Evolutionary conservation across 805 yeast species (phyloP), one percentile per base, ranked within the genome.

Genomic region (Brettanomyces sp.): DNA sequence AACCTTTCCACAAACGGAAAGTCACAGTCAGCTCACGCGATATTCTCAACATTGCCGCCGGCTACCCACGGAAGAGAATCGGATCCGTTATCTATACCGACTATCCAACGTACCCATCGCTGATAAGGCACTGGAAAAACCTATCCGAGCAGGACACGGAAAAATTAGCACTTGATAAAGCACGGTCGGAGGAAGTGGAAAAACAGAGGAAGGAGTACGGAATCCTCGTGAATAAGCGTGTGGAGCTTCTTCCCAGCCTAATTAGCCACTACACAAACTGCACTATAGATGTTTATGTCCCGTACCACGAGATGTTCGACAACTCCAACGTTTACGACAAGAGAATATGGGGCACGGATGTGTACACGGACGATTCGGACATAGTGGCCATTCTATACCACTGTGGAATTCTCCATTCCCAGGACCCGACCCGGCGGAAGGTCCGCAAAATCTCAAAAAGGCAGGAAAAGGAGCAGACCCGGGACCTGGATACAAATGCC

Each of bases 341-440:
- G 43, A 73, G 75, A 41, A 51, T 89, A 2, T 91, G 98, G 98
- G 99, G 99, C 2, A 76, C 90, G 2, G 95, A 90, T 39, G 70
- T 93, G 1, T 93, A 91, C 63, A 86, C 97, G 0, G 98, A 93
- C 63, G 99, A 91, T 62, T 84, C 95, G 1, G 96, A 91, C 61
- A 67, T 90, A 2, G 71, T 91, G 35, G 71, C 85, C 4, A 83
- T 81, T 0, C 65, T 91, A 44, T 74, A 78, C 50, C 98, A 93
- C 56, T 67, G 80, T 49, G 96, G 96, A 0, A 64, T 82, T 41
- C 69, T 81, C 47, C 62, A 73, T 45, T 59, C 70, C 11, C 59
- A 54, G 14, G 58, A 59, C 32, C 66, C 67, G n/a, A 47, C 55
- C 13, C 49, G 45, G 21, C 13, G 24, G 25, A 43, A 45, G 21